Evolutionary conservation across 2,329 filamentous ascomycete species (phyloP).

Genomic region (Neofusicoccum sp.): DNA sequence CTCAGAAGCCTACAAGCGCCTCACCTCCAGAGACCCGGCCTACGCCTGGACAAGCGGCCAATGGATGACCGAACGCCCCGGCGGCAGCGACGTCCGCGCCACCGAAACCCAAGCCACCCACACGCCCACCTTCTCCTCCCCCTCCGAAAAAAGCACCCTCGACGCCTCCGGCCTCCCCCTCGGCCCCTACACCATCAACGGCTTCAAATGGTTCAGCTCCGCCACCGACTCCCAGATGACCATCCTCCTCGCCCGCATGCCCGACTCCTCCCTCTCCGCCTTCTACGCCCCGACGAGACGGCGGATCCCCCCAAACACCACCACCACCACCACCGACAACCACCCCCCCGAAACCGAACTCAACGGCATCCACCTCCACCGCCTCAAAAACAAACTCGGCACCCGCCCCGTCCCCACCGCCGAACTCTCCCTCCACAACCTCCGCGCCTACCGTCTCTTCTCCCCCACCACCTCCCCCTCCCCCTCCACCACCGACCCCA

Average conservation of each 20-base stretch:
- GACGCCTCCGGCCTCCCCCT: conserved; percentile 40
- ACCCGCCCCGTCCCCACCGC: conserved; percentile 69
- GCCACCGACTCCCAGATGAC: conserved; percentile 65
- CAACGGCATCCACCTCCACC: conserved; percentile 67
- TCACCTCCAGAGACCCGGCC: conserved; percentile 53
- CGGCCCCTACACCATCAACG: conserved; percentile 60
- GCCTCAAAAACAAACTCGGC: conserved; percentile 71
- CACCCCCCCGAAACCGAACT: conserved; percentile 42
- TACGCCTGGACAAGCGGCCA: conserved; percentile 69
- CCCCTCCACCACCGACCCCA: too few species aligned
- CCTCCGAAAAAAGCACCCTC: too few species aligned
- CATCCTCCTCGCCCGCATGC: conserved; percentile 62
- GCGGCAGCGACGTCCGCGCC: conserved; percentile 66
- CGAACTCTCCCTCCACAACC: conserved; percentile 58
- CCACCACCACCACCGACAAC: conserved; percentile 21
- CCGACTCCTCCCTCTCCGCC: conserved; percentile 53
- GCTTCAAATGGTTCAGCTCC: conserved; percentile 71
- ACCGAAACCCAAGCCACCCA: conserved; percentile 62
- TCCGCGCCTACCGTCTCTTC: conserved; percentile 45
- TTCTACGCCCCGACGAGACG: conserved; percentile 66
- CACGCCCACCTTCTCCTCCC: neutral
- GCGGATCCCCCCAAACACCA: conserved; percentile 25
- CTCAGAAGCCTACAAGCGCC: conserved; percentile 41
- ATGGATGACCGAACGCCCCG: conserved; percentile 67
- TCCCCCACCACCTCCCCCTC: too few species aligned